Percentiles rank a stretch among this genome's conserved stretches.
These are phyloP conservation scores for Silene noctiflora DNA, from an alignment of 179 eudicot genomes.

Conservation along the genomic window DNA sequence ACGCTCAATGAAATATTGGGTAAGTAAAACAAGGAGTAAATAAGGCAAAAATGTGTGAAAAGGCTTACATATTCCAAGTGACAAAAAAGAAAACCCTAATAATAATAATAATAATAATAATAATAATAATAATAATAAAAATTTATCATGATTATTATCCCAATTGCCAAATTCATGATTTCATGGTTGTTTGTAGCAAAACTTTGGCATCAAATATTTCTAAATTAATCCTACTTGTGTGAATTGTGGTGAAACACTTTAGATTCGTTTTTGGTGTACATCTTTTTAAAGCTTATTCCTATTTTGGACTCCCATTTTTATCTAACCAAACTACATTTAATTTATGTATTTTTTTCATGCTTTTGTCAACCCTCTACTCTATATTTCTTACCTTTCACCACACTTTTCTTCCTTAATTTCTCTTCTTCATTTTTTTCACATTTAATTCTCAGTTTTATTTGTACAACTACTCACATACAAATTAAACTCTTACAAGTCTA, in stretches of 20 bases:
- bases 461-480: too few relatives aligned
- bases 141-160: too few relatives aligned
- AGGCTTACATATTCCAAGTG: background rate
- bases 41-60: conserved; percentile 15
- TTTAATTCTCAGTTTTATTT: too few relatives aligned
- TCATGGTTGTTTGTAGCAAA: conserved; percentile 22
- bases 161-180: conserved; percentile 21
- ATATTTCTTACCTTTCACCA: background rate
- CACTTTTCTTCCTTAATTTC: too few relatives aligned
- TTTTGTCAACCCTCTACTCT: background rate
- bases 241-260: conserved; percentile 17
- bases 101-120: too few relatives aligned
- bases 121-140: too few relatives aligned
- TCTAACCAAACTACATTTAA: conserved; percentile 13
- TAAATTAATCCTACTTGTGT: conserved; percentile 17
- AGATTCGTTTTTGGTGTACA: background rate
- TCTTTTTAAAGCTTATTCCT: conserved; percentile 3
- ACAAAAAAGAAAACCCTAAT: conserved; percentile 19
- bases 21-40: background rate
- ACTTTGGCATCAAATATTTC: conserved; percentile 24
- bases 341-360: background rate
- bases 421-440: too few relatives aligned
- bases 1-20: background rate
- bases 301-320: conserved; percentile 25
- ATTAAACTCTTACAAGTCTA: too few relatives aligned